phyloP scores from a whole-genome alignment of 1,284 basidiomycete species.

The Hypsizygus ulmarius region DNA sequence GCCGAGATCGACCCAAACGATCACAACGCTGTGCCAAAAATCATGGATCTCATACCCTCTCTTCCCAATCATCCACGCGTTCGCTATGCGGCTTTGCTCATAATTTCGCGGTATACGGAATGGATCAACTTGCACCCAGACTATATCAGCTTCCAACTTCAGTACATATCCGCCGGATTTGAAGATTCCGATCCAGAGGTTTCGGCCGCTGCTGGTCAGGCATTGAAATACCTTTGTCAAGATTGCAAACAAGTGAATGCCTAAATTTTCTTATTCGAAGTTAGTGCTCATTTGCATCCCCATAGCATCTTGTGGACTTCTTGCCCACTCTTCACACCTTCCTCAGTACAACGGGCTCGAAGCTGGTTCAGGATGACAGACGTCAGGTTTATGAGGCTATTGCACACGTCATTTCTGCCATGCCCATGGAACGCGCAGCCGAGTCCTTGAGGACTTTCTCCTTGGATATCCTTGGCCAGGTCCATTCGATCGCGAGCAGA shows the following conservation, averaged over 20 bases:
- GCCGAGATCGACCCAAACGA: slow-evolving; percentile 88
- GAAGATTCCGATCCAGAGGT: slow-evolving; percentile 81
- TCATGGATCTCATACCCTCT: slow-evolving; percentile 91
- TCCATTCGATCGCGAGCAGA: slow-evolving; percentile 61
- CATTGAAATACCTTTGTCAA: slow-evolving; percentile 95
- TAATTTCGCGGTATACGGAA: slow-evolving; percentile 94
- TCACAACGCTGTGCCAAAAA: slow-evolving; percentile 85
- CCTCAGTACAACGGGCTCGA: slow-evolving; percentile 72
- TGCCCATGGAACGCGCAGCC: slow-evolving; percentile 85
- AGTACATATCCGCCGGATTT: slow-evolving; percentile 93
- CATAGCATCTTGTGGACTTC: slow-evolving; percentile 86
- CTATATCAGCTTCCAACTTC: slow-evolving; percentile 84
- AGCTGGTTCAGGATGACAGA: slow-evolving; percentile 84
- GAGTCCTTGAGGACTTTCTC: slow-evolving; percentile 84
- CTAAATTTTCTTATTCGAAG: background rate
- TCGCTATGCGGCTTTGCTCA: slow-evolving; percentile 92
- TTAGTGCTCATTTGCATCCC: slow-evolving; percentile 2
- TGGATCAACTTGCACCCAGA: slow-evolving; percentile 93
- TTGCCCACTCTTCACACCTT: slow-evolving; percentile 92
- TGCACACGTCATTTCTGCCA: slow-evolving; percentile 90
- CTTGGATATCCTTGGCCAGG: slow-evolving; percentile 66
- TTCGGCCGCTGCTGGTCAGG: slow-evolving; percentile 92
- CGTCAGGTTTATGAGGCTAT: slow-evolving; percentile 94
- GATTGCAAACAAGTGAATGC: slow-evolving; percentile 82
- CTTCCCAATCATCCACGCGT: slow-evolving; percentile 91